These are phyloP conservation scores for Panaeolus papilionaceus DNA, from an alignment of 768 basidiomycete species.

Conservation along the genomic window DNA sequence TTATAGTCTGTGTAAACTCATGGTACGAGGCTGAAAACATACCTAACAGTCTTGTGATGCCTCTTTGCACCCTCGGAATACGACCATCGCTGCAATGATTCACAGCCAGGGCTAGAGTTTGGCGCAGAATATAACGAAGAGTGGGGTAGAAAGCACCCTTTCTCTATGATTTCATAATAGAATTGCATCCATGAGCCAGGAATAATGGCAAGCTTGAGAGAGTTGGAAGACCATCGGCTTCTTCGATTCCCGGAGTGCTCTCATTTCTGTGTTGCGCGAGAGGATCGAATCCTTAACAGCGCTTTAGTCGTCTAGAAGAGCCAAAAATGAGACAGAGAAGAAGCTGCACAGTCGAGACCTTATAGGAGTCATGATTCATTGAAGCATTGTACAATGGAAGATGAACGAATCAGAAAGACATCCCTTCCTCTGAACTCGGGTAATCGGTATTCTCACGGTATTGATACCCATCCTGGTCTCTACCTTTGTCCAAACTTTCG, in stretches of 20 bases:
- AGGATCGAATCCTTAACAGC: background rate
- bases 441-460: background rate
- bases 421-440: background rate
- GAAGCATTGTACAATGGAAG: background rate
- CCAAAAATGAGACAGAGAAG: background rate
- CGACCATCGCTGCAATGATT: background rate
- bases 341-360: background rate
- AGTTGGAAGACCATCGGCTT: background rate
- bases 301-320: background rate
- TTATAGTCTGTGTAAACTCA: background rate
- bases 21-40: background rate
- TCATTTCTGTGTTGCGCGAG: background rate
- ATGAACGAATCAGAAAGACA: background rate
- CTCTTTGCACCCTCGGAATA: background rate
- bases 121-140: background rate
- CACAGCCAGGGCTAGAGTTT: background rate
- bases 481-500: background rate
- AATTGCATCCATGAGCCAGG: constrained; percentile 3
- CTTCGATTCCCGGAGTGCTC: background rate
- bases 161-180: background rate
- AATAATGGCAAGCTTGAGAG: background rate
- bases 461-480: background rate
- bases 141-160: background rate
- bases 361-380: background rate
- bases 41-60: background rate